phyloP scores from a whole-genome alignment of 177 flowering plant species.

The Telopea speciosissima region DNA sequence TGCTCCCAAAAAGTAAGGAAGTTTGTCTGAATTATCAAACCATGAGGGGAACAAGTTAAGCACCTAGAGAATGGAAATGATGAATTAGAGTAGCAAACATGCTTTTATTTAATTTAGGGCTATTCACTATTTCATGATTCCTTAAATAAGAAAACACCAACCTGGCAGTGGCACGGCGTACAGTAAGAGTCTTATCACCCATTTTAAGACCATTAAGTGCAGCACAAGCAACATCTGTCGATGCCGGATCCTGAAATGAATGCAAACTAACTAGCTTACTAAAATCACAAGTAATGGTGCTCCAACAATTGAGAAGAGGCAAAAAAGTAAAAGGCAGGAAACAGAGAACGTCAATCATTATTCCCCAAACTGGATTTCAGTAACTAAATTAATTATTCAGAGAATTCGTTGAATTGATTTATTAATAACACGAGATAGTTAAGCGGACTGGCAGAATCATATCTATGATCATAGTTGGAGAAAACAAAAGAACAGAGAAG shows the following conservation, averaged over 20 bases:
- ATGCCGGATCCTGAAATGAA: conserved; percentile 56
- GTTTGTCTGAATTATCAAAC: no score
- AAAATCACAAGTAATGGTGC: not conserved
- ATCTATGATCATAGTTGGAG: not conserved
- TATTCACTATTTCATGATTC: not conserved
- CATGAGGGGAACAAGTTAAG: no score
- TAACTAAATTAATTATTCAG: not conserved
- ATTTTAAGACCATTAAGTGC: conserved; percentile 82
- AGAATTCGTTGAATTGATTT: not conserved
- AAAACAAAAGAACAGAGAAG: not conserved
- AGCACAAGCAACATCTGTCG: conserved; percentile 77
- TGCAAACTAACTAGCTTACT: conserved; percentile 12
- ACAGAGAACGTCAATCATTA: not conserved
- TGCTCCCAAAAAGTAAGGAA: no score
- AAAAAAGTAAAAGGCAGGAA: not conserved
- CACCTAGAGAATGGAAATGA: not conserved
- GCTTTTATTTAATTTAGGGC: not conserved
- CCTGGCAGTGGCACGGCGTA: conserved; percentile 76
- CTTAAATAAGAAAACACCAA: conserved; percentile 18
- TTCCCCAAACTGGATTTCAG: not conserved
- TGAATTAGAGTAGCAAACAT: not conserved
- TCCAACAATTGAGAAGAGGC: not conserved
- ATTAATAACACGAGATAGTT: not conserved
- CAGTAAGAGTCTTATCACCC: conserved; percentile 85
- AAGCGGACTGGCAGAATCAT: not conserved